Conservation (phyloP, 2,329 filamentous ascomycete genomes). For the Epichloe bromicola region DNA sequence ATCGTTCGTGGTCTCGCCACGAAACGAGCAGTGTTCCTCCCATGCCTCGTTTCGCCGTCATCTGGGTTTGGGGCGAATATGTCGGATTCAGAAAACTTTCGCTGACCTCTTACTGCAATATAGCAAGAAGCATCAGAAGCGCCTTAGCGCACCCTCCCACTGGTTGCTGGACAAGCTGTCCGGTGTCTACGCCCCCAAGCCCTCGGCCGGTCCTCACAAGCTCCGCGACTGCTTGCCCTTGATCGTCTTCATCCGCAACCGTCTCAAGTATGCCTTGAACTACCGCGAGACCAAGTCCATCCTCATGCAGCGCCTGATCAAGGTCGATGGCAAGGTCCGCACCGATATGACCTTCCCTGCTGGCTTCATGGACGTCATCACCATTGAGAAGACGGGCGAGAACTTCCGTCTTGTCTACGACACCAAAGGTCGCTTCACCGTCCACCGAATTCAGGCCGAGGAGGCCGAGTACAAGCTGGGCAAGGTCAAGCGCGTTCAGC, state of each 20-base stretch:
- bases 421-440: slow-evolving; percentile 99
- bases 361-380: slow-evolving; percentile 99
- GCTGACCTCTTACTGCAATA: slow-evolving; percentile 9
- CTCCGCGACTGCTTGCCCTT: slow-evolving; percentile 96
- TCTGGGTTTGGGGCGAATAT: too few species aligned
- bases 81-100: neutral
- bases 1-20: neutral
- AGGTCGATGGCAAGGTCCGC: slow-evolving; percentile 99
- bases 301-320: slow-evolving; percentile 98
- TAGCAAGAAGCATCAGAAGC: slow-evolving; percentile 99
- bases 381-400: slow-evolving; percentile 99
- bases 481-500: slow-evolving; percentile 99
- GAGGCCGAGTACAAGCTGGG: slow-evolving; percentile 99
- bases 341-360: slow-evolving; percentile 96
- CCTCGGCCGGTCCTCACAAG: slow-evolving; percentile 91
- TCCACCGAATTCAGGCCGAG: slow-evolving; percentile 97
- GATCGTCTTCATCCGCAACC: slow-evolving; percentile 94
- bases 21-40: too few species aligned
- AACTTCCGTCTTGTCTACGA: slow-evolving; percentile 99
- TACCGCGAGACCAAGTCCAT: slow-evolving; percentile 94
- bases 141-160: slow-evolving; percentile 96
- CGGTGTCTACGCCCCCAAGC: slow-evolving; percentile 64
- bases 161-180: slow-evolving; percentile 99
- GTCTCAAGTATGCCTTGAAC: slow-evolving; percentile 99
- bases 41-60: too few species aligned